phyloP scores from a whole-genome alignment of 495 filamentous ascomycete genomes.

The Trichoderma gamsii region DNA sequence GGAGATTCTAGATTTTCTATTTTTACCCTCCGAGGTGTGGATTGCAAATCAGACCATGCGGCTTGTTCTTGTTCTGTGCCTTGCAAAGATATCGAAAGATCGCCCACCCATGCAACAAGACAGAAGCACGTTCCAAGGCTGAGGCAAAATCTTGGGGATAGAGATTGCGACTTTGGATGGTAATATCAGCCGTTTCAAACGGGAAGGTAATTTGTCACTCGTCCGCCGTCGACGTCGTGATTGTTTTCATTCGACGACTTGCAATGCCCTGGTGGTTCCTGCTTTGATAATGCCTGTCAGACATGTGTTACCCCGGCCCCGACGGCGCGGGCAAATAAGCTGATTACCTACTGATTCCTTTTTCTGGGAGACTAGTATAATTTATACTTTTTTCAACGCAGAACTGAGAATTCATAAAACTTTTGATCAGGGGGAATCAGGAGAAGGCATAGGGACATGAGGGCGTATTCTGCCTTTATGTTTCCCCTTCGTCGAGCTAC shows the following conservation, averaged over 20 bases:
- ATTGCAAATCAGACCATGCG: no score
- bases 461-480: background rate
- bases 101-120: no score
- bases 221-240: no score
- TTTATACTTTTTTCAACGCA: no score
- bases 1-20: no score
- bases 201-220: background rate
- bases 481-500: background rate
- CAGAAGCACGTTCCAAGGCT: no score
- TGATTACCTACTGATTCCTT: background rate
- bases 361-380: background rate
- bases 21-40: no score
- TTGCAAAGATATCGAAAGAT: no score
- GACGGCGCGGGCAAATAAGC: background rate
- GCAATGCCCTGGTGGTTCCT: background rate
- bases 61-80: no score
- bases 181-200: background rate
- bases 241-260: background rate
- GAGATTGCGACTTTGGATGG: background rate
- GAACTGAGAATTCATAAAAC: background rate
- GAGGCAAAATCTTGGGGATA: no score
- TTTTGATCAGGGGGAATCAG: background rate
- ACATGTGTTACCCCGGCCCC: slow-evolving; percentile 14
- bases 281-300: slow-evolving; percentile 11
- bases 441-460: background rate